phyloP scores from a whole-genome alignment of 225 moss, liverwort and hornwort genomes.

The Climacium dendroides region DNA sequence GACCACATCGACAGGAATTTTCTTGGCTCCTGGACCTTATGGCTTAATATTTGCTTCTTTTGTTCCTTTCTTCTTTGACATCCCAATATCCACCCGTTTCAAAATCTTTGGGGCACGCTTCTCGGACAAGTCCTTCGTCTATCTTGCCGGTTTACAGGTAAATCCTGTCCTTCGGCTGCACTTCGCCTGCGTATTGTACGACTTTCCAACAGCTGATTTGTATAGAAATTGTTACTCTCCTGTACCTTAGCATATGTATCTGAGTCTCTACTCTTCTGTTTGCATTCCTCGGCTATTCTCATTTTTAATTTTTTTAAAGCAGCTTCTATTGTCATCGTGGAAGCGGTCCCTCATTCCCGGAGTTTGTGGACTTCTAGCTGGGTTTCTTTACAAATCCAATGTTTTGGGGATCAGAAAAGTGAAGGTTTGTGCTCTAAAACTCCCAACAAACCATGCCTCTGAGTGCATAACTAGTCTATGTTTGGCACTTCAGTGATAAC shows the following conservation, averaged over 20 bases:
- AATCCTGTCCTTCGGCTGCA: background rate
- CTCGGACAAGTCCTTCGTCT: conserved; percentile 95
- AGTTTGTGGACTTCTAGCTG: conserved; percentile 78
- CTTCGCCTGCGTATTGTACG: background rate
- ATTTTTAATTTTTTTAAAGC: background rate
- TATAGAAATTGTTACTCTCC: background rate
- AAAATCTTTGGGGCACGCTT: conserved; percentile 74
- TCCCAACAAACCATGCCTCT: background rate
- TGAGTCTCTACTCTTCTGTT: background rate
- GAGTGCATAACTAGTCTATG: background rate
- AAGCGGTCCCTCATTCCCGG: conserved; percentile 81
- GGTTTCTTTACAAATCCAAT: conserved; percentile 81
- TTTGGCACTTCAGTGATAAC: background rate
- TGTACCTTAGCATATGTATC: background rate
- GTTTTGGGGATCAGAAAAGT: conserved; percentile 63
- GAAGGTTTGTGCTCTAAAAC: conserved; percentile 33
- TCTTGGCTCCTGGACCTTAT: conserved; percentile 77
- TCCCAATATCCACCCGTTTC: conserved; percentile 78
- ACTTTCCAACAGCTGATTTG: background rate
- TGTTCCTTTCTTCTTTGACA: conserved; percentile 95
- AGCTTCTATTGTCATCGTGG: conserved; percentile 93
- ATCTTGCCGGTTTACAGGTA: conserved; percentile 87
- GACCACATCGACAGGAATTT: conserved; percentile 26
- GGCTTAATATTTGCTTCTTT: conserved; percentile 90
- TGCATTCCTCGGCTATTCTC: background rate